Evolutionary conservation across 1,284 basidiomycete species (phyloP).

Genomic region (Calocybe gambosa): DNA sequence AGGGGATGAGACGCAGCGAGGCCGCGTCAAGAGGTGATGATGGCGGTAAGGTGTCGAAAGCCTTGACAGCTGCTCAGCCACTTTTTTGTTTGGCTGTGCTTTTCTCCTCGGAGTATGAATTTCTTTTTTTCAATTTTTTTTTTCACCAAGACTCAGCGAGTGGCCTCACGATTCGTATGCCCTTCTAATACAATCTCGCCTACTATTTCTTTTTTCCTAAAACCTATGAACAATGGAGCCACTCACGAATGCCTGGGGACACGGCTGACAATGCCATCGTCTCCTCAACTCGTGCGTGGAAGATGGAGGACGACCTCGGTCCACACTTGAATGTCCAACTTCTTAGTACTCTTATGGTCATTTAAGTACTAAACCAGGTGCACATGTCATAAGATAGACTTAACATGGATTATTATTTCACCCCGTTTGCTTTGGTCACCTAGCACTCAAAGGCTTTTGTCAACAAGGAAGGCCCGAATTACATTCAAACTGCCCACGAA

Average conservation of each 20-base stretch:
- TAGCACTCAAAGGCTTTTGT: no score
- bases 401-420: neutral
- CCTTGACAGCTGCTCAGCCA: conserved; percentile 20
- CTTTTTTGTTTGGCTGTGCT: conserved; percentile 28
- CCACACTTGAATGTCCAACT: conserved; percentile 64
- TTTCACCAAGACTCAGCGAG: no score
- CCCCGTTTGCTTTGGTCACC: no score
- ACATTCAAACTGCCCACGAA: no score
- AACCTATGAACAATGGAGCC: conserved; percentile 19
- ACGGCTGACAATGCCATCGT: conserved; percentile 63
- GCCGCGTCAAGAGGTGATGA: conserved; percentile 24
- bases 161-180: no score
- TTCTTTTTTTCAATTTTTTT: no score
- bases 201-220: conserved; percentile 10
- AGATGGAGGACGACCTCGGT: conserved; percentile 47
- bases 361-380: conserved; percentile 69
- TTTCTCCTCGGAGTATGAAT: conserved; percentile 22
- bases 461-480: no score
- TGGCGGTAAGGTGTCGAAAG: conserved; percentile 28
- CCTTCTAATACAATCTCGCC: neutral
- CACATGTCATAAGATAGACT: conserved; percentile 29
- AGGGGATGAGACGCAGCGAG: conserved; percentile 19
- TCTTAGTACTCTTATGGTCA: conserved; percentile 36
- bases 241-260: conserved; percentile 66
- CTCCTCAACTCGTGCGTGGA: conserved; percentile 65